Conservation (phyloP, 2,329 filamentous ascomycete genomes). For the Aspergillus neoniger region DNA sequence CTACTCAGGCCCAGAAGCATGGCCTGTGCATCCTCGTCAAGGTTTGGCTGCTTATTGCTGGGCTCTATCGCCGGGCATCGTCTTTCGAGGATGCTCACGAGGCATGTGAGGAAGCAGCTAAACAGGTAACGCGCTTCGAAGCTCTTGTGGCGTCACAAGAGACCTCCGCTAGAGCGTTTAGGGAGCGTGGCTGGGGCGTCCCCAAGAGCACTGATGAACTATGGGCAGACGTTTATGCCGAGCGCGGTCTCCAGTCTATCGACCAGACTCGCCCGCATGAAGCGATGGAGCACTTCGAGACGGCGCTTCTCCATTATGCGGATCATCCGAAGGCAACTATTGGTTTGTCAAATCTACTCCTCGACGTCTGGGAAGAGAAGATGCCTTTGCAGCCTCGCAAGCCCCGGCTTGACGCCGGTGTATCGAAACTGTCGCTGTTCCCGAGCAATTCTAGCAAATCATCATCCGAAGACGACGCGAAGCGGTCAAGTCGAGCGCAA, state of each 20-base stretch:
- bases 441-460: constrained; percentile 18
- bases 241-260: constrained; percentile 70
- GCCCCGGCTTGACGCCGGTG: constrained; percentile 29
- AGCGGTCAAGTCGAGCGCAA: background rate
- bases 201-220: constrained; percentile 80
- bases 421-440: constrained; percentile 28
- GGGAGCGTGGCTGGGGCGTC: constrained; percentile 72
- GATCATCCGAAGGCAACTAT: constrained; percentile 81
- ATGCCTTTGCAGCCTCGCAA: constrained; percentile 38
- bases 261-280: constrained; percentile 64
- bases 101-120: constrained; percentile 78
- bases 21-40: constrained; percentile 65
- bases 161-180: constrained; percentile 63
- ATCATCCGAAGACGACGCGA: constrained; percentile 2
- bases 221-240: constrained; percentile 79
- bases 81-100: constrained; percentile 78
- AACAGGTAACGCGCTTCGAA: constrained; percentile 72
- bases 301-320: constrained; percentile 74
- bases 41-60: constrained; percentile 88
- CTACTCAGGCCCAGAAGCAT: constrained; percentile 56
- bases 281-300: constrained; percentile 77
- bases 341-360: constrained; percentile 77
- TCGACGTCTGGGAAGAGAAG: constrained; percentile 74
- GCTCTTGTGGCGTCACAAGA: constrained; percentile 63
- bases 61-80: constrained; percentile 79